Conservation (phyloP, 352 stramenopile genomes). For the Achlya hypogyna region DNA sequence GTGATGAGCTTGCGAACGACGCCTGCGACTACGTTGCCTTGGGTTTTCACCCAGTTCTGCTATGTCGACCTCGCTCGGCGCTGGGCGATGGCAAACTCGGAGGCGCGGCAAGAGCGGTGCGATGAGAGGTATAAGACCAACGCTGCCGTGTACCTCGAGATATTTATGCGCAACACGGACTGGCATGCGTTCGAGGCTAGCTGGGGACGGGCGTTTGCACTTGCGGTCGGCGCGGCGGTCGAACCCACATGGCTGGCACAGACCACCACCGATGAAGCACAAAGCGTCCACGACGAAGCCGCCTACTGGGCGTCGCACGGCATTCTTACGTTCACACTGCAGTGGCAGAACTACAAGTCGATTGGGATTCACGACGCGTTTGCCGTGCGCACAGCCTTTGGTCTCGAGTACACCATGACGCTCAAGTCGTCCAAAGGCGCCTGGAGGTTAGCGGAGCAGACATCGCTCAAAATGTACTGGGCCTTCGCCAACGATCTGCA, state of each 20-base stretch:
- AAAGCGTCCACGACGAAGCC: neutral
- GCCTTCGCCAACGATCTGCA: neutral
- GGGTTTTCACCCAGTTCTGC: conserved; percentile 2
- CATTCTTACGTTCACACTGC: neutral
- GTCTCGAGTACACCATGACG: neutral
- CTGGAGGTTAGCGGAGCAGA: neutral
- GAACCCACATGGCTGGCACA: too few relatives aligned
- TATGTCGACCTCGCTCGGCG: conserved; percentile 12
- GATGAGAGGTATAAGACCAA: neutral
- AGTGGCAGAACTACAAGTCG: conserved; percentile 17
- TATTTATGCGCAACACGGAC: neutral
- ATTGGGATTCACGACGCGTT: neutral
- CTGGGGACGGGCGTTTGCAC: neutral
- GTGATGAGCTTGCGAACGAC: neutral
- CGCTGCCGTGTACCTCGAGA: neutral
- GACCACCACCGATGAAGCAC: neutral
- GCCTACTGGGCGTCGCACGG: neutral
- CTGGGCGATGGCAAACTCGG: conserved; percentile 1
- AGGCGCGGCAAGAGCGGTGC: neutral
- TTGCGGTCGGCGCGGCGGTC: neutral
- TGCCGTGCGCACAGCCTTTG: neutral
- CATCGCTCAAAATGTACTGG: conserved; percentile 13
- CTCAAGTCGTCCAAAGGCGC: neutral
- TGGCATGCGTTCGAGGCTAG: neutral
- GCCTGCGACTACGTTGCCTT: neutral